Conservation (phyloP, 805 yeast genomes). For the Ogataea haglerorum region DNA sequence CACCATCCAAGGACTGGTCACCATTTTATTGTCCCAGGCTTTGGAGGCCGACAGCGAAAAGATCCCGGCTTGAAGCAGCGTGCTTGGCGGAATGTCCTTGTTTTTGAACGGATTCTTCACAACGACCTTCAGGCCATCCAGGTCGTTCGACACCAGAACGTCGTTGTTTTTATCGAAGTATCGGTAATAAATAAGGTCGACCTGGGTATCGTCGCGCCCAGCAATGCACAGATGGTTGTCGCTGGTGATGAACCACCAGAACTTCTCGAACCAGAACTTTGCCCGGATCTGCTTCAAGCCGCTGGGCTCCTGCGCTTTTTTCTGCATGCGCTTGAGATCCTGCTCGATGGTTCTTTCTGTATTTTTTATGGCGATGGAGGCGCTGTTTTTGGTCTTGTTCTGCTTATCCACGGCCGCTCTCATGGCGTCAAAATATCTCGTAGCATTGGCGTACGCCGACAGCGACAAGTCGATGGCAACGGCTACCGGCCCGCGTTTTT, state of each 20-base stretch:
- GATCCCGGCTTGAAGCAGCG: slow-evolving; percentile 86
- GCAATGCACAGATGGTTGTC: slow-evolving; percentile 86
- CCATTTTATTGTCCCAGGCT: slow-evolving; percentile 86
- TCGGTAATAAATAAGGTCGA: slow-evolving; percentile 74
- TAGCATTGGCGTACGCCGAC: slow-evolving; percentile 87
- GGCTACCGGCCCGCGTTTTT: slow-evolving; percentile 32
- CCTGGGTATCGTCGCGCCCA: slow-evolving; percentile 78
- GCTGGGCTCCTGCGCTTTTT: slow-evolving; percentile 47
- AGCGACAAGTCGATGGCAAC: slow-evolving; percentile 65
- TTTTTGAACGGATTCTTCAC: slow-evolving; percentile 74
- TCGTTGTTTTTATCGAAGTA: slow-evolving; percentile 71
- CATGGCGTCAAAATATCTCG: slow-evolving; percentile 73
- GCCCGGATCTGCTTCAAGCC: slow-evolving; percentile 58
- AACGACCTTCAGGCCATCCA: slow-evolving; percentile 73
- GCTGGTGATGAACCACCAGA: slow-evolving; percentile 87
- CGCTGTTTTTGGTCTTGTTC: slow-evolving; percentile 72
- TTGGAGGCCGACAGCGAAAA: slow-evolving; percentile 75
- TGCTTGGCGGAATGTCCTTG: slow-evolving; percentile 76
- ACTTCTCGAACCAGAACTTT: slow-evolving; percentile 91
- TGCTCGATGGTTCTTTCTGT: slow-evolving; percentile 74
- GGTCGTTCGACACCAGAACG: slow-evolving; percentile 67
- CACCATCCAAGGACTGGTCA: slow-evolving; percentile 85
- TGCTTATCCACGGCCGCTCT: slow-evolving; percentile 76
- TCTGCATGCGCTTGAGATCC: slow-evolving; percentile 64
- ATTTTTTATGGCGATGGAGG: slow-evolving; percentile 73